Conservation (phyloP, 1,284 basidiomycete genomes). For the Cystobasidium sp. region DNA sequence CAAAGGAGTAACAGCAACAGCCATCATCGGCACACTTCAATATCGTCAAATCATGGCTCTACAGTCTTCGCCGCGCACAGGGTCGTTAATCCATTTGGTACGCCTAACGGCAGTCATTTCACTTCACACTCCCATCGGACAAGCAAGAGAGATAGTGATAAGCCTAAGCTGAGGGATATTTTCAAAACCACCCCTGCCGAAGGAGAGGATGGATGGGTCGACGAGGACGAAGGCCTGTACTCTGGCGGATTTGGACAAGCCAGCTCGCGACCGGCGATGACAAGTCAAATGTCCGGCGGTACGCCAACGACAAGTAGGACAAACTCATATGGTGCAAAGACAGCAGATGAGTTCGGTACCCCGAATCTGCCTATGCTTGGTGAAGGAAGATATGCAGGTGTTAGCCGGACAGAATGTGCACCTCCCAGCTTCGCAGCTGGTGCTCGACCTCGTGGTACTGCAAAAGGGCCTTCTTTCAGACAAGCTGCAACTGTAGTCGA, state of each 20-base stretch:
- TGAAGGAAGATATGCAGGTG: constrained; percentile 43
- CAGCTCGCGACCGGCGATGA: neutral
- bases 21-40: constrained; percentile 45
- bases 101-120: constrained; percentile 38
- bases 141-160: constrained; percentile 32
- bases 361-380: constrained; percentile 33
- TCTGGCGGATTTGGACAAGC: constrained; percentile 59
- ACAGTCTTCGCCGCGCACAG: constrained; percentile 52
- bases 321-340: neutral
- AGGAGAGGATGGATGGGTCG: constrained; percentile 56
- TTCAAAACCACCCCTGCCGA: constrained; percentile 56
- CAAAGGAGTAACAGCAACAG: constrained; percentile 13
- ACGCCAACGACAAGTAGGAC: constrained; percentile 5
- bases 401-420: constrained; percentile 22
- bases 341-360: neutral
- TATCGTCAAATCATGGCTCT: constrained; percentile 46
- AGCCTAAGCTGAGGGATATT: constrained; percentile 58
- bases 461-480: constrained; percentile 28
- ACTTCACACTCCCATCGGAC: constrained; percentile 34
- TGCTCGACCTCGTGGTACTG: neutral
- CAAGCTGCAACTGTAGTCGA: constrained; percentile 37
- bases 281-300: neutral
- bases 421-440: constrained; percentile 18
- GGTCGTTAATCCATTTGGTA: constrained; percentile 48
- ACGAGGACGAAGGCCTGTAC: constrained; percentile 58